Percentiles rank a stretch among this genome's conserved stretches.
Evolutionary conservation across 2,329 filamentous ascomycete species (phyloP).

Genomic region (Claviceps pazoutovae): DNA sequence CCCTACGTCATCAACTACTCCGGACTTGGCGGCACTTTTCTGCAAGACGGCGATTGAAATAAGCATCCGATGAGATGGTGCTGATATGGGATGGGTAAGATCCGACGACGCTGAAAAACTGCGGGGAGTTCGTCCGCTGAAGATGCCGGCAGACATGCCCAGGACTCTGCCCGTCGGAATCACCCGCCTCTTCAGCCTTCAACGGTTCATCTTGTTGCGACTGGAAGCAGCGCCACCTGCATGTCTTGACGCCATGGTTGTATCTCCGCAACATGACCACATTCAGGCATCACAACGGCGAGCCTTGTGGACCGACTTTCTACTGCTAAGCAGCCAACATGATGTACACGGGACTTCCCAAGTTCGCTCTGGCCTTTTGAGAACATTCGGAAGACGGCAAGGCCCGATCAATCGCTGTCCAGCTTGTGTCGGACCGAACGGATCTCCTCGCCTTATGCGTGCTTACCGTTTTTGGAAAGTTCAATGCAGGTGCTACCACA

Average conservation of each 20-base stretch:
- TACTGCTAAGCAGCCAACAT: background rate
- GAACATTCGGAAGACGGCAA: background rate
- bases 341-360: background rate
- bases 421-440: conserved; percentile 2
- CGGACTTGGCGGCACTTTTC: background rate
- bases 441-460: background rate
- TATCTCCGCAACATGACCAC: background rate
- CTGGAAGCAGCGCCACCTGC: background rate
- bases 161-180: background rate
- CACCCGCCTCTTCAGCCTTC: background rate
- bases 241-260: background rate
- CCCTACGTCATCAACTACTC: background rate
- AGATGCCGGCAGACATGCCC: background rate
- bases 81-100: background rate
- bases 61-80: background rate
- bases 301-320: background rate
- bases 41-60: background rate
- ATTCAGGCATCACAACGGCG: background rate
- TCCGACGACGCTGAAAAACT: background rate
- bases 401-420: background rate
- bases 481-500: background rate
- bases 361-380: background rate
- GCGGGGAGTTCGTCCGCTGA: background rate
- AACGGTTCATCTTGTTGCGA: background rate
- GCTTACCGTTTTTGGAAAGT: background rate